Evolutionary conservation across 2,329 filamentous ascomycete species (phyloP).

Genomic region (Sarocladium brachiariae): DNA sequence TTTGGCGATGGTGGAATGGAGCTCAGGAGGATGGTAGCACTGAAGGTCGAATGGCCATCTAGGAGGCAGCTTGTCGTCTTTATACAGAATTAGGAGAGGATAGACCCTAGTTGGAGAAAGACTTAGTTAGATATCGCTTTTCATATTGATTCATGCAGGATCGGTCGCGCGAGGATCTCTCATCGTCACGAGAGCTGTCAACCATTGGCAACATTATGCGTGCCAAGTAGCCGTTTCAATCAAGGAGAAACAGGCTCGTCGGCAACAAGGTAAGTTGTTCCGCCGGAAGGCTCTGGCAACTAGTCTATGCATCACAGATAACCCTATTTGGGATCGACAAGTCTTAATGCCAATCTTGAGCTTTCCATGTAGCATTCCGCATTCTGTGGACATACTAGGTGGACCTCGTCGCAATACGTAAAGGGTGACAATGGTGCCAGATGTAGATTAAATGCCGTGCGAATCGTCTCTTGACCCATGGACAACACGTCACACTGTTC

Average conservation of each 20-base stretch:
- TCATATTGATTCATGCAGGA: neutral
- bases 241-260: slow-evolving; percentile 8
- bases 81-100: no score
- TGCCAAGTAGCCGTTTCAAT: slow-evolving; percentile 5
- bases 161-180: neutral
- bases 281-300: neutral
- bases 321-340: neutral
- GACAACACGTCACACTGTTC: no score
- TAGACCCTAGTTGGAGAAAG: no score
- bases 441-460: slow-evolving; percentile 1
- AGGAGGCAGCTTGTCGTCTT: no score
- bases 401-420: neutral
- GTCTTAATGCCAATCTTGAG: neutral
- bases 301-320: neutral
- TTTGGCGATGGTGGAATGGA: neutral
- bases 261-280: slow-evolving; percentile 8
- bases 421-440: neutral
- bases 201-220: neutral
- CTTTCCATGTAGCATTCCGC: no score
- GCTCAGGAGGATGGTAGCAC: no score
- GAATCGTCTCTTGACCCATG: no score
- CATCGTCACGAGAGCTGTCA: neutral
- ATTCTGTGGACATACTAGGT: neutral
- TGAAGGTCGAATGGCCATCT: no score
- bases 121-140: neutral